phyloP scores from a whole-genome alignment of 805 yeast genomes.

The Metschnikowia sp. region DNA sequence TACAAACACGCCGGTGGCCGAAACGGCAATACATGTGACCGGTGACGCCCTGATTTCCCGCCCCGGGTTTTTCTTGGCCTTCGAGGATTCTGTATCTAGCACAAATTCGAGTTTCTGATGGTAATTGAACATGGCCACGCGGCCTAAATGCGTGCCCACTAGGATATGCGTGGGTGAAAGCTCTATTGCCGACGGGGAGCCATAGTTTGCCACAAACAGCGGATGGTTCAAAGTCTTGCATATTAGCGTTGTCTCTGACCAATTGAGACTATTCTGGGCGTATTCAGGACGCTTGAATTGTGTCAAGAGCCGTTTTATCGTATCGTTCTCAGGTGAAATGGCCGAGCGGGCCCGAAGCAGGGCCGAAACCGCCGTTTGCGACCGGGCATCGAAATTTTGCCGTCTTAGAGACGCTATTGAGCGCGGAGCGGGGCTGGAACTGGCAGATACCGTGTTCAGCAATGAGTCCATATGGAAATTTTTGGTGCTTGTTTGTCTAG shows the following conservation, averaged over 20 bases:
- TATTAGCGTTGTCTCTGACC: constrained; percentile 25
- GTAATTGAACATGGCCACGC: constrained; percentile 62
- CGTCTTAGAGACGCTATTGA: not conserved
- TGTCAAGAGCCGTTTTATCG: not conserved
- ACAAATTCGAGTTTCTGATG: constrained; percentile 54
- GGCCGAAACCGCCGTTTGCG: constrained; percentile 26
- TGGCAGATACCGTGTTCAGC: too few species aligned
- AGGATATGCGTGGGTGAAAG: constrained; percentile 41
- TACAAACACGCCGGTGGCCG: constrained; percentile 57
- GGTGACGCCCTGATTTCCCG: not conserved
- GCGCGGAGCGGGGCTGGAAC: too few species aligned
- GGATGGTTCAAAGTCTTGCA: constrained; percentile 20
- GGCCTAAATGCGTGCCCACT: constrained; percentile 71
- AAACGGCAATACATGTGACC: constrained; percentile 29
- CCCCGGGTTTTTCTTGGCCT: not conserved
- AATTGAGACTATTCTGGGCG: constrained; percentile 18
- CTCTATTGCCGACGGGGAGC: constrained; percentile 21
- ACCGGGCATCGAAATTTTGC: constrained; percentile 35
- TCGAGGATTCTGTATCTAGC: constrained; percentile 18
- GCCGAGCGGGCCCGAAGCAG: not conserved
- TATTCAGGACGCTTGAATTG: not conserved
- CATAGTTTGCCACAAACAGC: constrained; percentile 23
- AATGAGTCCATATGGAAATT: too few species aligned
- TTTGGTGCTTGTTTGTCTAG: too few species aligned
- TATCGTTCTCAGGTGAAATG: not conserved